phyloP scores from a whole-genome alignment of 192 early-diverging fungal genomes.

The Linnemannia hyalina region DNA sequence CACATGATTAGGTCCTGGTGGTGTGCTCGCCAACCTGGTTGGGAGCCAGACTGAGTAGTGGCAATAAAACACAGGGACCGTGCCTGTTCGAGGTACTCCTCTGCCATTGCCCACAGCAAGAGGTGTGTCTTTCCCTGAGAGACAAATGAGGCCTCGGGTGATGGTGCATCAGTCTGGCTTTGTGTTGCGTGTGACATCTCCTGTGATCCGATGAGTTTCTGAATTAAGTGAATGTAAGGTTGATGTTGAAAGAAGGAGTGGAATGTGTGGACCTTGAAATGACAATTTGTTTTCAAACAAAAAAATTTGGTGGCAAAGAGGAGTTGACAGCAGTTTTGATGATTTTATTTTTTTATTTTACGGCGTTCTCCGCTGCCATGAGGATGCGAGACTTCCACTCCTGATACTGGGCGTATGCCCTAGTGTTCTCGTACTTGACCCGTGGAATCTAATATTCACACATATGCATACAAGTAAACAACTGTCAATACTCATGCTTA shows the following conservation, averaged over 20 bases:
- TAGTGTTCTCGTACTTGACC: constrained; percentile 32
- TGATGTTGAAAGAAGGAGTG: not conserved
- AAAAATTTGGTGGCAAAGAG: constrained; percentile 18
- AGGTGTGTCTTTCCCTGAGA: constrained; percentile 34
- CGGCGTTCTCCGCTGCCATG: not conserved
- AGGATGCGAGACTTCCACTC: constrained; percentile 33
- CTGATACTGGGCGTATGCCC: constrained; percentile 36
- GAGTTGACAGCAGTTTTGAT: not conserved
- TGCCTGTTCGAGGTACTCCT: constrained; percentile 45
- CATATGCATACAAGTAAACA: not conserved
- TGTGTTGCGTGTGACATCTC: not conserved
- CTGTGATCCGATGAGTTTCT: not conserved
- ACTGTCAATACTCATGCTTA: not conserved
- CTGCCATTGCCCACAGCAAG: constrained; percentile 40
- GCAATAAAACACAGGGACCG: constrained; percentile 44
- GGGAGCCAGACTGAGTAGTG: constrained; percentile 39
- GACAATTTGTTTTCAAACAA: not conserved
- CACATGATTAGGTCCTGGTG: constrained; percentile 47
- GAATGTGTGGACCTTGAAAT: not conserved
- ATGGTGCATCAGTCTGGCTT: not conserved
- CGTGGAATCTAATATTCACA: constrained; percentile 33
- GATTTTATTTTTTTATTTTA: not conserved
- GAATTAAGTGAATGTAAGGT: not conserved
- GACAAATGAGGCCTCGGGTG: constrained; percentile 6
- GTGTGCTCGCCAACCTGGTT: constrained; percentile 30